Conservation (phyloP, 345 rosid genomes). For the Kernera saxatilis region DNA sequence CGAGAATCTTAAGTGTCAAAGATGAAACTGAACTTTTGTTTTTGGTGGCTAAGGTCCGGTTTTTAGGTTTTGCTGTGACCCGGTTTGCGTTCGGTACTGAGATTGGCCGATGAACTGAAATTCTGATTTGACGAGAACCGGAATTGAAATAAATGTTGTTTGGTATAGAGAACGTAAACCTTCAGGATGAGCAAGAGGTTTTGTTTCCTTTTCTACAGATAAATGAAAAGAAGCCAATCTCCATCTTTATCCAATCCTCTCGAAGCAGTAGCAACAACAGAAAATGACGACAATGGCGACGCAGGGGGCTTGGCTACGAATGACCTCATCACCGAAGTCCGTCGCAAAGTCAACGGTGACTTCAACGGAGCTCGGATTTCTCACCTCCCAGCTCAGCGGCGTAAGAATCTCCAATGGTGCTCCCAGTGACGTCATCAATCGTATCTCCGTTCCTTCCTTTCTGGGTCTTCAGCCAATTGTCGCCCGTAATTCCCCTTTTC, state of each 20-base stretch:
- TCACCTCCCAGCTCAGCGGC: constrained; percentile 65
- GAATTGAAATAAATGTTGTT: too few relatives aligned
- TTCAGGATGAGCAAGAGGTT: not conserved
- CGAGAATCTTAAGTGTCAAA: not conserved
- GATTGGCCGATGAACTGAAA: too few relatives aligned
- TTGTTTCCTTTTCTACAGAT: not conserved
- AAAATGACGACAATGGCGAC: constrained; percentile 40
- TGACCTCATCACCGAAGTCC: constrained; percentile 22
- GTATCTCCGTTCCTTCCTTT: constrained; percentile 35
- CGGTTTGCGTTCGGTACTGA: not conserved
- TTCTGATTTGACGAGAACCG: too few relatives aligned
- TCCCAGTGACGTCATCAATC: constrained; percentile 12
- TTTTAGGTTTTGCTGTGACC: not conserved
- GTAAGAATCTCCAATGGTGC: constrained; percentile 42
- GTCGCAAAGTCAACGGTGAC: constrained; percentile 1
- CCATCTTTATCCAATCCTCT: constrained; percentile 15
- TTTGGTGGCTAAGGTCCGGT: not conserved
- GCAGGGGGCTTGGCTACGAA: constrained; percentile 29
- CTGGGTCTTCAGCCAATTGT: constrained; percentile 53
- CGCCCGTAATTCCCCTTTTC: constrained; percentile 50
- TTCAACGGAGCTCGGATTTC: constrained; percentile 45
- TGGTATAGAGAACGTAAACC: too few relatives aligned
- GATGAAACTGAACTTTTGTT: not conserved
- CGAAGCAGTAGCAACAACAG: not conserved
- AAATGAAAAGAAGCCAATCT: constrained; percentile 10